These are phyloP conservation scores for Clonostachys chloroleuca DNA, from an alignment of 2,329 filamentous ascomycete species.

Conservation along the genomic window DNA sequence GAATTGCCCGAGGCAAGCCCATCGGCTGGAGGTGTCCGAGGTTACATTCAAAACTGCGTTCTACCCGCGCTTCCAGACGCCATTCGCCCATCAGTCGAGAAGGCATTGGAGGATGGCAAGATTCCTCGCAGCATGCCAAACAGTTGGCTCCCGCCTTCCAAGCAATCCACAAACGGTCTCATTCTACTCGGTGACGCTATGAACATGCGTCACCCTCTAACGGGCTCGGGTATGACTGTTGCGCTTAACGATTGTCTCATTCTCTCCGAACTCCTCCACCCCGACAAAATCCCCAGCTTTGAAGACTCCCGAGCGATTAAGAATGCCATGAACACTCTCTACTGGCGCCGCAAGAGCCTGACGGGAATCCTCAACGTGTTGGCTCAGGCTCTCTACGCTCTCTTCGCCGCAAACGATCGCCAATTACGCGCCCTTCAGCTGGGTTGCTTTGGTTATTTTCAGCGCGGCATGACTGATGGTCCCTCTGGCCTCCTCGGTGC, in stretches of 20 bases:
- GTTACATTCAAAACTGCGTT: conserved; percentile 75
- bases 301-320: conserved; percentile 63
- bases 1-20: conserved; percentile 69
- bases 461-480: conserved; percentile 68
- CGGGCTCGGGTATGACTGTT: conserved; percentile 96
- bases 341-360: conserved; percentile 80
- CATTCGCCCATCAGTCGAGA: conserved; percentile 69
- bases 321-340: conserved; percentile 68
- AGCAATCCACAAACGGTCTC: conserved; percentile 55
- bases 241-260: conserved; percentile 89
- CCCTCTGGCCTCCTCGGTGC: conserved; percentile 80
- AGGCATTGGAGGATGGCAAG: conserved; percentile 72
- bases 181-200: conserved; percentile 88
- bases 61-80: conserved; percentile 70
- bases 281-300: conserved; percentile 63
- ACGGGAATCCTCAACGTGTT: conserved; percentile 94
- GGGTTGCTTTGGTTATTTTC: conserved; percentile 93
- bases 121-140: conserved; percentile 89
- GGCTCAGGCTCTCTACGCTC: conserved; percentile 86
- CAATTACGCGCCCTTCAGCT: conserved; percentile 77
- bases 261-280: conserved; percentile 69
- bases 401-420: conserved; percentile 82
- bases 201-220: conserved; percentile 99
- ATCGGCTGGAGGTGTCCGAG: conserved; percentile 76
- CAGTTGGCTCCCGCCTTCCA: conserved; percentile 78